phyloP scores from a whole-genome alignment of 306 rosid species.

The Acacia confusa region DNA sequence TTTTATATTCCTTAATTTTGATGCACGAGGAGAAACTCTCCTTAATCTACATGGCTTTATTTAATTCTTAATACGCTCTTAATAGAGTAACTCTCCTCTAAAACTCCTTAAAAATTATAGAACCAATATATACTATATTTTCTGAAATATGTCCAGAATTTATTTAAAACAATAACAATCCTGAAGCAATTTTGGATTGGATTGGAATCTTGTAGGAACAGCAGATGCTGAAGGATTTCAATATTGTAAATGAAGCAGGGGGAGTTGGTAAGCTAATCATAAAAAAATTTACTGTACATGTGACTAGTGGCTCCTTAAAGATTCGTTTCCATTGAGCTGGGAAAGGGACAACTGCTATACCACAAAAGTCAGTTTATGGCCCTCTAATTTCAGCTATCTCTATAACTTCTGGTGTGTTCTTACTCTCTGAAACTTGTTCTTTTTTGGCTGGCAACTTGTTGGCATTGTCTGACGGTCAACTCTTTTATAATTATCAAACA shows the following conservation, averaged over 20 bases:
- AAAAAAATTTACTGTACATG: neutral
- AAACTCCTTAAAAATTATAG: neutral
- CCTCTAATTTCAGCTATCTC: conserved; percentile 52
- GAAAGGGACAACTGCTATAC: conserved; percentile 36
- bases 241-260: conserved; percentile 43
- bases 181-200: neutral
- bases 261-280: conserved; percentile 29
- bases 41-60: neutral
- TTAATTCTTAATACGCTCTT: neutral
- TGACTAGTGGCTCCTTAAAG: conserved; percentile 22
- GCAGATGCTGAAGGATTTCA: conserved; percentile 34
- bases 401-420: conserved; percentile 34
- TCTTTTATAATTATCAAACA: conserved; percentile 1
- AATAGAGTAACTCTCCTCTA: neutral
- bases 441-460: neutral
- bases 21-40: neutral
- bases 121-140: neutral
- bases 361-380: conserved; percentile 40
- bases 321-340: conserved; percentile 37
- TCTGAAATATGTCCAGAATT: neutral
- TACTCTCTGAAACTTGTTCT: neutral
- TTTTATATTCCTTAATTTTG: neutral
- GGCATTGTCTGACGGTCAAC: neutral
- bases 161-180: neutral
- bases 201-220: conserved; percentile 26